These are phyloP conservation scores for Colletotrichum eremochloae DNA, from an alignment of 2,329 filamentous ascomycete species.

Conservation along the genomic window DNA sequence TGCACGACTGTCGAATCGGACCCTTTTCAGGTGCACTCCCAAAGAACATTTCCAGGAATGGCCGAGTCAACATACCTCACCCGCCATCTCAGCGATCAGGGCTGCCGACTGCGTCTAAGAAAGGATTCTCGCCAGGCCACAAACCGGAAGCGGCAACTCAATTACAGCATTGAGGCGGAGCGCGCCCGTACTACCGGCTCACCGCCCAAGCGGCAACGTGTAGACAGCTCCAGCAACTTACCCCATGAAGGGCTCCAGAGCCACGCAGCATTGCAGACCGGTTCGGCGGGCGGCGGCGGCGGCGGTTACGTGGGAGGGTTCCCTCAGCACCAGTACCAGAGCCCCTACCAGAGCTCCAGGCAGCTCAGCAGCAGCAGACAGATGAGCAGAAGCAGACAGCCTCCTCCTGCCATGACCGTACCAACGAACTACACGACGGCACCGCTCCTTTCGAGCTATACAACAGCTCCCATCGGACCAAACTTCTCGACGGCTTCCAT, in stretches of 20 bases:
- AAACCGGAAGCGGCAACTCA: conserved; percentile 56
- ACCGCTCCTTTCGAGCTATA: not conserved
- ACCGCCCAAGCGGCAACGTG: not conserved
- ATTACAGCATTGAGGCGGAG: conserved; percentile 3
- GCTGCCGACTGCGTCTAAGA: conserved; percentile 83
- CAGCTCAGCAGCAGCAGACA: conserved; percentile 1
- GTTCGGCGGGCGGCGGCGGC: not conserved
- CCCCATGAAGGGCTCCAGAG: not conserved
- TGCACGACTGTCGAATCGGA: conserved; percentile 66
- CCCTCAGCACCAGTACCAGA: not conserved
- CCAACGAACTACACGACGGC: not conserved
- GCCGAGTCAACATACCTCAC: conserved; percentile 85
- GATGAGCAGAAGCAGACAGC: not conserved
- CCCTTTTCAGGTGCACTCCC: conserved; percentile 73
- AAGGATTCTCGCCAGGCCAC: conserved; percentile 80
- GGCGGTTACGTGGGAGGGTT: not conserved
- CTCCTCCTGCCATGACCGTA: not conserved
- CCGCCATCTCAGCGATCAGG: conserved; percentile 87
- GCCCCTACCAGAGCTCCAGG: conserved; percentile 1
- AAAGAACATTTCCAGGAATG: conserved; percentile 84
- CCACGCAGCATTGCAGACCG: not conserved
- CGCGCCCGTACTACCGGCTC: not conserved
- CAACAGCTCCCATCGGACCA: not conserved
- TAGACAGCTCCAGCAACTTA: not conserved
- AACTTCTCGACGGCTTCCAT: not conserved